These are phyloP conservation scores for Solanum ahanhuiri DNA, from an alignment of 257 asterid genomes.

Conservation along the genomic window DNA sequence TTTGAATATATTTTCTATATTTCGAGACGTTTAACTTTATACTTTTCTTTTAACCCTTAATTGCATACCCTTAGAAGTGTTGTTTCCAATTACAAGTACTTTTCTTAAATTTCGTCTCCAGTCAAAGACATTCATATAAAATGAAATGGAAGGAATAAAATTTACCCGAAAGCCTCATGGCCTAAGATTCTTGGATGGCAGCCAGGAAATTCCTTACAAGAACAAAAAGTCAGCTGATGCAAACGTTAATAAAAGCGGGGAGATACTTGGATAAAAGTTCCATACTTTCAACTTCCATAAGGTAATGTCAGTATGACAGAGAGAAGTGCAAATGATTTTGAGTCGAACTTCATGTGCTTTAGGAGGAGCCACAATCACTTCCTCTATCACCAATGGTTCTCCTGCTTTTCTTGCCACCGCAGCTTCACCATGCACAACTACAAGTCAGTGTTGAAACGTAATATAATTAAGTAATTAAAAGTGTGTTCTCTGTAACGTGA, in stretches of 20 bases:
- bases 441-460: background rate
- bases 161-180: conserved; percentile 74
- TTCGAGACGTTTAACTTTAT: background rate
- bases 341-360: conserved; percentile 55
- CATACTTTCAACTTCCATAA: conserved; percentile 38
- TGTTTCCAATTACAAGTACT: too few relatives aligned
- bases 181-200: conserved; percentile 64
- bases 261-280: background rate
- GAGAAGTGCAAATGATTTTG: conserved; percentile 65
- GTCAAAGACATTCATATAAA: background rate
- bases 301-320: conserved; percentile 64
- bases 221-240: background rate
- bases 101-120: background rate
- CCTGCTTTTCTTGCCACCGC: conserved; percentile 80
- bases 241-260: background rate
- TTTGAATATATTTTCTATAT: background rate
- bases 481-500: background rate
- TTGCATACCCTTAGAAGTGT: too few relatives aligned
- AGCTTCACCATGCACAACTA: conserved; percentile 32
- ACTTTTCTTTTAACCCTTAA: too few relatives aligned
- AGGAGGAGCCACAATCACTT: conserved; percentile 62
- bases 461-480: background rate
- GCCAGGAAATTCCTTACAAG: conserved; percentile 45
- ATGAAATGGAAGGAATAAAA: background rate
- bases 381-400: conserved; percentile 69